Evolutionary conservation across 2,329 filamentous ascomycete species (phyloP).

Genomic region (Penicillium fuscoglaucum): DNA sequence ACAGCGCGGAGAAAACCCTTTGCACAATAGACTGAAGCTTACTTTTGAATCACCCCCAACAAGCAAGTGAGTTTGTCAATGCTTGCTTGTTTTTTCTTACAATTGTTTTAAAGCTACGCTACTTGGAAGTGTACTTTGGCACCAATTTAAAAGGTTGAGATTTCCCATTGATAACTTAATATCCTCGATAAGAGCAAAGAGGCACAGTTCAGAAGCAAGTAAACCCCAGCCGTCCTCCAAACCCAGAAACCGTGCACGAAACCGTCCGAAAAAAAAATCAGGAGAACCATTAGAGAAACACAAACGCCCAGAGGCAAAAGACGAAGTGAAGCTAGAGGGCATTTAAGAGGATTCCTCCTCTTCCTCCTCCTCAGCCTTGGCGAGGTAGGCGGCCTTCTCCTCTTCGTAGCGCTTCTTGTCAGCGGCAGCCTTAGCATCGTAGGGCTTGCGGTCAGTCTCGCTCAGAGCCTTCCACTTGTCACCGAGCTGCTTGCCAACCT

Average conservation of each 20-base stretch:
- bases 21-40: neutral
- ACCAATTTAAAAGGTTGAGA: conserved; percentile 25
- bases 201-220: conserved; percentile 36
- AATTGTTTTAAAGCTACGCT: neutral
- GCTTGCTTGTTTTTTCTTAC: neutral
- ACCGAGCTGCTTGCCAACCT: conserved; percentile 97
- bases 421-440: conserved; percentile 91
- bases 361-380: conserved; percentile 58
- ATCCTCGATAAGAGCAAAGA: conserved; percentile 33
- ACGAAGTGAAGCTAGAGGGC: conserved; percentile 23
- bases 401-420: conserved; percentile 99
- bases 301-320: conserved; percentile 38
- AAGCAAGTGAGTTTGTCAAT: neutral
- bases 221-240: conserved; percentile 23
- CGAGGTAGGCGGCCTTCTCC: conserved; percentile 89
- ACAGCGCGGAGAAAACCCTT: neutral
- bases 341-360: conserved; percentile 52
- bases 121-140: neutral
- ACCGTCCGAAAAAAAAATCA: conserved; percentile 34
- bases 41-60: neutral
- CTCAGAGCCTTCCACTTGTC: conserved; percentile 97
- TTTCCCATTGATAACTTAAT: conserved; percentile 29
- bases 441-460: conserved; percentile 89
- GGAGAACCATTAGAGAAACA: conserved; percentile 34
- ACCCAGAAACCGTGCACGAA: conserved; percentile 34